These are phyloP conservation scores for Torulaspora maleeae DNA, from an alignment of 805 yeast species.

Conservation along the genomic window DNA sequence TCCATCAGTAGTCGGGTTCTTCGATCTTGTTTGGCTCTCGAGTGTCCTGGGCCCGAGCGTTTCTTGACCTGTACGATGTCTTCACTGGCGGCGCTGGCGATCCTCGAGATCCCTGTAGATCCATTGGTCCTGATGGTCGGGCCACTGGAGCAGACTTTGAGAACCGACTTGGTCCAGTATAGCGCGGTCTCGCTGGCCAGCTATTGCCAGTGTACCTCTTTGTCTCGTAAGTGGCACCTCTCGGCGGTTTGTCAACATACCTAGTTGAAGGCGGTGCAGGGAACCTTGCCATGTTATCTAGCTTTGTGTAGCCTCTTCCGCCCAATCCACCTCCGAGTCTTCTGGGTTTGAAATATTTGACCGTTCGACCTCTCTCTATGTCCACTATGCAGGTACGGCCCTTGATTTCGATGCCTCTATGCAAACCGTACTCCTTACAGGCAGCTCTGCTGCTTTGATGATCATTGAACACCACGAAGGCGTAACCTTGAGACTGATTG, in stretches of 20 bases:
- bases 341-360: slow-evolving; percentile 65
- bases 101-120: background rate
- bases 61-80: slow-evolving; percentile 24
- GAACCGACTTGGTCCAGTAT: slow-evolving; percentile 16
- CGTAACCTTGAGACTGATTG: slow-evolving; percentile 72
- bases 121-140: background rate
- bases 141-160: slow-evolving; percentile 5
- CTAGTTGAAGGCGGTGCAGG: background rate
- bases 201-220: background rate
- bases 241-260: slow-evolving; percentile 2
- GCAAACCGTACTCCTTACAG: slow-evolving; percentile 45
- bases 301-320: slow-evolving; percentile 56
- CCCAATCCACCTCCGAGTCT: slow-evolving; percentile 92
- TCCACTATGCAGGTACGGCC: slow-evolving; percentile 62
- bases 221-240: slow-evolving; percentile 3
- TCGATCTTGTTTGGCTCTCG: slow-evolving; percentile 7
- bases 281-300: slow-evolving; percentile 1
- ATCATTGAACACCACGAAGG: slow-evolving; percentile 65
- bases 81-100: slow-evolving; percentile 6
- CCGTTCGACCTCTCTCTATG: slow-evolving; percentile 62
- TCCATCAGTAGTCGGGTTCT: slow-evolving; percentile 18
- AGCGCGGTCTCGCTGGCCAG: slow-evolving; percentile 9
- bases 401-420: slow-evolving; percentile 47
- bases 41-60: slow-evolving; percentile 17
- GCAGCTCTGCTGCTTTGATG: slow-evolving; percentile 61